A percentile compares a stretch with the other conserved stretches of the same genome.
phyloP scores from a whole-genome alignment of 1,284 basidiomycete species.

The Schizopora paradoxa region DNA sequence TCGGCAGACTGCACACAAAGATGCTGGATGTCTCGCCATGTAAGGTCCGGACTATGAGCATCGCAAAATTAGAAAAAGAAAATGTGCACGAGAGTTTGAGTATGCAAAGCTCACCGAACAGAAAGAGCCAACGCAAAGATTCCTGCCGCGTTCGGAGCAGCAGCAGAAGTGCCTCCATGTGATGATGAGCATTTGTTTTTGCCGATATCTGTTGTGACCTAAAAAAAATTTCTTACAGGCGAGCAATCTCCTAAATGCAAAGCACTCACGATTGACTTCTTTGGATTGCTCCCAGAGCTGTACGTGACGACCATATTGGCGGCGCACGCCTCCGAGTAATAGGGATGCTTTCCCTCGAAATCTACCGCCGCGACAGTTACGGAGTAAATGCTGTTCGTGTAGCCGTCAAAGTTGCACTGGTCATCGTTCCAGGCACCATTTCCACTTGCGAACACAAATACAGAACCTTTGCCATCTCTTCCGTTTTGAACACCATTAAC shows the following conservation, averaged over 20 bases:
- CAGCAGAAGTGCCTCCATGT: slow-evolving; percentile 99
- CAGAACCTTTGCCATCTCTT: slow-evolving; percentile 82
- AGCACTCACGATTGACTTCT: slow-evolving; percentile 74
- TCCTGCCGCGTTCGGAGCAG: slow-evolving; percentile 92
- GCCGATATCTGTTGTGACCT: slow-evolving; percentile 95
- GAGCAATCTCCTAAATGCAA: slow-evolving; percentile 8
- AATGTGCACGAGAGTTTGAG: slow-evolving; percentile 24
- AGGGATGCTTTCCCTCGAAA: slow-evolving; percentile 88
- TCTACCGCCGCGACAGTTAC: slow-evolving; percentile 95
- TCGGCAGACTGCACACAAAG: slow-evolving; percentile 78
- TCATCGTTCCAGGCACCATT: slow-evolving; percentile 91
- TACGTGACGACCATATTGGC: slow-evolving; percentile 97
- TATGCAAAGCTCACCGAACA: no score
- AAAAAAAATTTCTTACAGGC: no score
- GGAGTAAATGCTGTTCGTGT: slow-evolving; percentile 97
- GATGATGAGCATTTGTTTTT: slow-evolving; percentile 75
- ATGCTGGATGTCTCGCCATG: slow-evolving; percentile 96
- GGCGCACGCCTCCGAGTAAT: slow-evolving; percentile 95
- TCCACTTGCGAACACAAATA: slow-evolving; percentile 97
- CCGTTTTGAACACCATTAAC: slow-evolving; percentile 96
- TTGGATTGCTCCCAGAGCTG: slow-evolving; percentile 79
- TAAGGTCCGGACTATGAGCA: slow-evolving; percentile 72
- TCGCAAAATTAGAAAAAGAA: background rate
- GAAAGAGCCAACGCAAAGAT: slow-evolving; percentile 86
- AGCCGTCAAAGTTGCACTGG: slow-evolving; percentile 99